Percentiles rank a stretch among this genome's conserved stretches.
These are phyloP conservation scores for Picea glauca DNA, from an alignment of 75 land plant genomes.

Conservation along the genomic window DNA sequence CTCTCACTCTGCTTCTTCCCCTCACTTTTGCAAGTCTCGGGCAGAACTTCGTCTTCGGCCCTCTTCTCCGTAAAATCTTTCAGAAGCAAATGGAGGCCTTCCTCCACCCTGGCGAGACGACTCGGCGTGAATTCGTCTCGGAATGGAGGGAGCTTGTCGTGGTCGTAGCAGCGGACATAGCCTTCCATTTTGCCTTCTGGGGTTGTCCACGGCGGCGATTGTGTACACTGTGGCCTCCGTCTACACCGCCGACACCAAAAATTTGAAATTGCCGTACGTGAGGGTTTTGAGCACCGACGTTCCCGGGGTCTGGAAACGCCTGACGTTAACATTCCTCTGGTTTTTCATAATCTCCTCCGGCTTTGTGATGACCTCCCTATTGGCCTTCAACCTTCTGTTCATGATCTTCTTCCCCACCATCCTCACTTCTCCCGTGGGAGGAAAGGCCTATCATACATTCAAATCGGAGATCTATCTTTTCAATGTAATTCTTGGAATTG, in stretches of 20 bases:
- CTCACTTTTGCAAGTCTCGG: conserved; percentile 42
- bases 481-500: too few relatives aligned
- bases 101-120: conserved; percentile 9
- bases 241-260: conserved; percentile 9
- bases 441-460: too few relatives aligned
- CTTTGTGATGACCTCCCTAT: too few relatives aligned
- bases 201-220: conserved; percentile 24
- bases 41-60: conserved; percentile 30
- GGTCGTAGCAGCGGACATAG: conserved; percentile 14
- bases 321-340: conserved; percentile 34
- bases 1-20: conserved; percentile 52
- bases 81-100: conserved; percentile 4
- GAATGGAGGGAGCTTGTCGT: conserved; percentile 22
- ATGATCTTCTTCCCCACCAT: too few relatives aligned
- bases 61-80: conserved; percentile 23
- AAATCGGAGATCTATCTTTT: too few relatives aligned
- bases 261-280: conserved; percentile 12
- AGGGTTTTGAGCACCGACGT: background rate
- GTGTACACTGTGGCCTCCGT: conserved; percentile 42
- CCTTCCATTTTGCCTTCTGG: conserved; percentile 6
- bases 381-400: too few relatives aligned
- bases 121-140: conserved; percentile 19
- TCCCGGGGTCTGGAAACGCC: conserved; percentile 45
- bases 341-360: conserved; percentile 9
- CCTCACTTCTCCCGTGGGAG: too few relatives aligned